Base-by-base conservation (phyloP, 371 early-diverging fungal genomes). In the Mortierella sp. region DNA sequence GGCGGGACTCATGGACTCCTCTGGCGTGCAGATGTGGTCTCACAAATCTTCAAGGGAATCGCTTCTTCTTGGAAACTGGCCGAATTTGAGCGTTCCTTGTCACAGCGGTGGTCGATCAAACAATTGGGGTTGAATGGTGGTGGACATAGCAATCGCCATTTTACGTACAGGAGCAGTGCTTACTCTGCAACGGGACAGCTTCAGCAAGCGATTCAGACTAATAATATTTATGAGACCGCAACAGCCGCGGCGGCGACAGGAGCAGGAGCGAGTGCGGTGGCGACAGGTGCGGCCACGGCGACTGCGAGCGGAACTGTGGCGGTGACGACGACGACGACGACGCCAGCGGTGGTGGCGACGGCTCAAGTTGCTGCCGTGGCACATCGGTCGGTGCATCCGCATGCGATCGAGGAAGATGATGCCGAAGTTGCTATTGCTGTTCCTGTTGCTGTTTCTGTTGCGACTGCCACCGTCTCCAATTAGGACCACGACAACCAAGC, bases 1-100 rank as follows among this genome's bases (percentile, higher is more conserved):
- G 88, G 88, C 0, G 89, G 89, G 16, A 88, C 87, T 7, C 89
- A 88, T 71, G 87, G 87, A 31, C 72, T 88, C 7, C 80, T 88
- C 58, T 87, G 87, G 84, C 81, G 89, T 34, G 84, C 87, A 2
- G 89, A 88, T 76, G 84, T 88, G 0, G 89, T 88, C 24, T 78
- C 82, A 3, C 78, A 84, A 45, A 88, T 88, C 60, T 88, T 88
- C 71, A 88, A 87, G 71, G 84, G 87, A 0, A 88, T 88, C 44
- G 84, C 89, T 16, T 82, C 82, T 6, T 86, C 86, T 7, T 86
- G 86, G 86, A 86, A 86, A 31, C 71, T 86, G n/a, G 86, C 86
- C 54, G 86, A 86, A 31, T 86, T 86, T 76, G 86, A 86, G 42
- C 80, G 86, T 9, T 82, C 86, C 3, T 71, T 86, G n/a, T 79